phyloP scores from a whole-genome alignment of 163 green algal species.

The Scenedesmus sp. region DNA sequence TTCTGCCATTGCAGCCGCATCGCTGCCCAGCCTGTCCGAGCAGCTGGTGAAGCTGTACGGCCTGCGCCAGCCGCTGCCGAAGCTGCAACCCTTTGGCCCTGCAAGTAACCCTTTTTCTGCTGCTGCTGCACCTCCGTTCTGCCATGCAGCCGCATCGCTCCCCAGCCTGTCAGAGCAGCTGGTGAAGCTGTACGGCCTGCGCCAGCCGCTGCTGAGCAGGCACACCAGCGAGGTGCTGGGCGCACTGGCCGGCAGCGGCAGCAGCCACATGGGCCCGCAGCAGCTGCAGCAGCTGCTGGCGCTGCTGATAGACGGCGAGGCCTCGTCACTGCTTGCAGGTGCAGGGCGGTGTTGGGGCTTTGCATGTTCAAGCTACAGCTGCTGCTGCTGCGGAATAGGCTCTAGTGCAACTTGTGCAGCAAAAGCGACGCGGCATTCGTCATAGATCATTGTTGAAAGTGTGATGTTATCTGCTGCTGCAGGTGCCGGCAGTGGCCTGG shows the following conservation, averaged over 20 bases:
- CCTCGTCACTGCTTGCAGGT: neutral
- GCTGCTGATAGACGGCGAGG: constrained; percentile 34
- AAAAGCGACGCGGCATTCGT: too few relatives aligned
- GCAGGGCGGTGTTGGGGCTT: neutral
- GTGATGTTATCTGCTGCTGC: neutral
- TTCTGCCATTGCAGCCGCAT: constrained; percentile 34
- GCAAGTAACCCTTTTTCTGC: neutral
- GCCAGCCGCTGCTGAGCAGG: constrained; percentile 85
- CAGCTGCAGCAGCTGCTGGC: constrained; percentile 71
- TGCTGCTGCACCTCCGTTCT: neutral
- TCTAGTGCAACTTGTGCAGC: too few relatives aligned
- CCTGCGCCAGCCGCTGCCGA: constrained; percentile 80
- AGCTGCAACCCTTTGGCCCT: neutral
- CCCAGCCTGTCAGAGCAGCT: constrained; percentile 65
- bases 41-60: constrained; percentile 73
- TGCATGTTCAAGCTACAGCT: neutral
- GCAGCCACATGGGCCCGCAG: constrained; percentile 53
- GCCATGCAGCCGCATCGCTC: constrained; percentile 43
- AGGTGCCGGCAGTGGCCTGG: neutral
- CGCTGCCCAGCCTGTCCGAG: constrained; percentile 57
- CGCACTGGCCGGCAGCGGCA: constrained; percentile 58
- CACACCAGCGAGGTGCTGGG: constrained; percentile 77
- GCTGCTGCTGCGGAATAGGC: too few relatives aligned
- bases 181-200: constrained; percentile 76
- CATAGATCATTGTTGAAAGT: neutral